phyloP scores from a whole-genome alignment of 768 basidiomycete genomes.

The Exsudoporus frostii region DNA sequence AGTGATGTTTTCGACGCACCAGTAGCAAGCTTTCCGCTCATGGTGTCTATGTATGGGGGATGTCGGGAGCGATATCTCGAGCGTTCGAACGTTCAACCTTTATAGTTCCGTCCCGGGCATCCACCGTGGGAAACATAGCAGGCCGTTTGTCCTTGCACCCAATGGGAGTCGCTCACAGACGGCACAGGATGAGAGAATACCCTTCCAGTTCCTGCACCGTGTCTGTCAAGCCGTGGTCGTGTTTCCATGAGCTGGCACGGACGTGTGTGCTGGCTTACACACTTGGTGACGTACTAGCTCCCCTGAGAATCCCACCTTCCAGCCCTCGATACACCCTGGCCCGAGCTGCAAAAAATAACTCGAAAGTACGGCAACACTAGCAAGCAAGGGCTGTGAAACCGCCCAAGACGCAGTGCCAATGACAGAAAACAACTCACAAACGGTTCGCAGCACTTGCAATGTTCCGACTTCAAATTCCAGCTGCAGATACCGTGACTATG shows the following conservation, averaged over 20 bases:
- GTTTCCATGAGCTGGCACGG: background rate
- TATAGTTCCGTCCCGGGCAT: slow-evolving; percentile 10
- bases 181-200: slow-evolving; percentile 22
- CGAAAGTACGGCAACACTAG: background rate
- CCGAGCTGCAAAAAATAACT: background rate
- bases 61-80: background rate
- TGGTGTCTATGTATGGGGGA: slow-evolving; percentile 24
- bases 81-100: background rate
- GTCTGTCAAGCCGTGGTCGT: slow-evolving; percentile 1
- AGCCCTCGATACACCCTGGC: background rate
- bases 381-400: background rate
- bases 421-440: background rate
- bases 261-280: slow-evolving; percentile 14
- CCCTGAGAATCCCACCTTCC: background rate
- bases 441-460: no score
- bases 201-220: background rate
- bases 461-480: background rate
- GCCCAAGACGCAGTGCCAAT: background rate
- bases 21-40: slow-evolving; percentile 66
- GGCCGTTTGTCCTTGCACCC: background rate
- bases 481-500: background rate
- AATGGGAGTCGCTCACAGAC: slow-evolving; percentile 7
- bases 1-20: slow-evolving; percentile 31
- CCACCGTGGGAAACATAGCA: slow-evolving; percentile 24
- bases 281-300: background rate